Conservation (phyloP, 2,329 filamentous ascomycete species). For the Phoma herbarum region DNA sequence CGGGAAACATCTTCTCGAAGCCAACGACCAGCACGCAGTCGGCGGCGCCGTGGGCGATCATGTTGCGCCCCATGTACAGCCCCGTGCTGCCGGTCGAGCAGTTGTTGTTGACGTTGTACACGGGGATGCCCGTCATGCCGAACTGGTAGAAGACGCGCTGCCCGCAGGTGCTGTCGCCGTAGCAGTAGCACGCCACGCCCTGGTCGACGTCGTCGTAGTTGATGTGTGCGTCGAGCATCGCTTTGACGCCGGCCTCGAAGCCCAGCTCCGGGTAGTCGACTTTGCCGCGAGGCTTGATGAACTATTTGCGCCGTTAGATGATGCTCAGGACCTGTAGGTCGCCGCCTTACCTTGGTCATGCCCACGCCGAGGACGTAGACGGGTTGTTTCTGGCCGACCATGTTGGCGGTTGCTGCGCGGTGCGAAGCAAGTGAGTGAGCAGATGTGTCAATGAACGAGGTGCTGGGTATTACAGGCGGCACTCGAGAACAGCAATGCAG, state of each 20-base stretch:
- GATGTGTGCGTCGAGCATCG: constrained; percentile 83
- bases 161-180: constrained; percentile 92
- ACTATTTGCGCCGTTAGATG: constrained; percentile 58
- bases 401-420: constrained; percentile 44
- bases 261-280: constrained; percentile 95
- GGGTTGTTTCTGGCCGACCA: constrained; percentile 62
- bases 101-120: constrained; percentile 99
- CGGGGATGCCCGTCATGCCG: constrained; percentile 94
- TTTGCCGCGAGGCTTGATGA: constrained; percentile 95
- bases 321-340: background rate
- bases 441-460: background rate
- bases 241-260: constrained; percentile 90
- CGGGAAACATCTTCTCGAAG: constrained; percentile 98
- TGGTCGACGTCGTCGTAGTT: constrained; percentile 97
- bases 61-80: constrained; percentile 80
- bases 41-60: constrained; percentile 80
- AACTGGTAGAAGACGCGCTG: constrained; percentile 99
- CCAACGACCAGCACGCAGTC: constrained; percentile 92
- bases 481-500: background rate
- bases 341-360: constrained; percentile 74
- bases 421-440: background rate
- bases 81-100: constrained; percentile 96
- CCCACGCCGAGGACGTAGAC: constrained; percentile 95
- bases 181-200: constrained; percentile 97
- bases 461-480: background rate